phyloP scores from a whole-genome alignment of 2,329 filamentous ascomycete genomes.

The Moelleriella libera region DNA sequence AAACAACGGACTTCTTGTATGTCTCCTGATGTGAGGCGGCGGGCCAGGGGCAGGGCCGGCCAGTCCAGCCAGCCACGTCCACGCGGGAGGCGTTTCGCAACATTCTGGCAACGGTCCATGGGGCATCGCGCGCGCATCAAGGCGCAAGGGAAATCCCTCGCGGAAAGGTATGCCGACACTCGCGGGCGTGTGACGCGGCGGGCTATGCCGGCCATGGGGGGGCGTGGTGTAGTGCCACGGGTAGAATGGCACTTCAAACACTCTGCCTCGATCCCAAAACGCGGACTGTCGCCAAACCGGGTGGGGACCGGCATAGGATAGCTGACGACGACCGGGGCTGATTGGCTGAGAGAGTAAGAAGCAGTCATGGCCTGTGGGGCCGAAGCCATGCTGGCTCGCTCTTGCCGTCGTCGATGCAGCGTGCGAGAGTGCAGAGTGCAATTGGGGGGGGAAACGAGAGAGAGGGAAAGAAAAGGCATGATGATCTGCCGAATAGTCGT shows the following conservation, averaged over 20 bases:
- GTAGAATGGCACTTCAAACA: not conserved
- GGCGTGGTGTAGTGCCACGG: too few relatives aligned
- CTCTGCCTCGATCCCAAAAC: not conserved
- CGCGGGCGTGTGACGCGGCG: too few relatives aligned
- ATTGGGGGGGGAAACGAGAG: not conserved
- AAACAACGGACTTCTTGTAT: not conserved
- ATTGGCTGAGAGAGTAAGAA: not conserved
- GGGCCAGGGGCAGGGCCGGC: too few relatives aligned
- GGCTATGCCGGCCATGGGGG: too few relatives aligned
- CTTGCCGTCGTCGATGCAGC: too few relatives aligned
- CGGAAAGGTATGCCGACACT: not conserved
- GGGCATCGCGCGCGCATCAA: too few relatives aligned
- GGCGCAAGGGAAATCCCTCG: not conserved
- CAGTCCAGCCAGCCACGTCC: too few relatives aligned
- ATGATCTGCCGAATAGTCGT: too few relatives aligned
- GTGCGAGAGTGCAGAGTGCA: not conserved
- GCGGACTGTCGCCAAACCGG: constrained; percentile 1
- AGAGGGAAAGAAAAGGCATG: not conserved
- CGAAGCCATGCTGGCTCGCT: too few relatives aligned
- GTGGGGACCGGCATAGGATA: not conserved
- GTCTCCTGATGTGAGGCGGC: not conserved
- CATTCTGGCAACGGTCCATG: too few relatives aligned
- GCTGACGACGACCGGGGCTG: not conserved
- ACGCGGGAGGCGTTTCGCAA: too few relatives aligned
- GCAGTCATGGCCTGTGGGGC: too few relatives aligned